Conservation (phyloP, 345 rosid species). For the Zanthoxylum bungeanum region DNA sequence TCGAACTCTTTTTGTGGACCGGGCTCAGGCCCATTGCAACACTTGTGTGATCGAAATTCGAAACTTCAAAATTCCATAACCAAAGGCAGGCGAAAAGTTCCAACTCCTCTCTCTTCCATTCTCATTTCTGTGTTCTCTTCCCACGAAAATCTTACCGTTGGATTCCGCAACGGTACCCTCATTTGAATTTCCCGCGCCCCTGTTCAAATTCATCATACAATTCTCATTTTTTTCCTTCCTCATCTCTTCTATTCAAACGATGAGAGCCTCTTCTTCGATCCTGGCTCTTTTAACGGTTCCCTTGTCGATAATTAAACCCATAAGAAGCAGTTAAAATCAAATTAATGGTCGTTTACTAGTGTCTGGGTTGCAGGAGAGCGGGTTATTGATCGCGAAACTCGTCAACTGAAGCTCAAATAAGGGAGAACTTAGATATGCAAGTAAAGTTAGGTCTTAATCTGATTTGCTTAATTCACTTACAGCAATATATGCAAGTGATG, state of each 20-base stretch:
- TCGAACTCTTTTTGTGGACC: too few relatives aligned
- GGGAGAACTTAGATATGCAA: constrained; percentile 47
- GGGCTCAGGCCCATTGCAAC: too few relatives aligned
- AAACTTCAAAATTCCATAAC: too few relatives aligned
- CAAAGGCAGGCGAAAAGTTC: too few relatives aligned
- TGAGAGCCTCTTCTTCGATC: background rate
- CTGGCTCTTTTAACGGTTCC: constrained; percentile 37
- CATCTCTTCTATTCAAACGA: background rate
- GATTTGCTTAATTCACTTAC: constrained; percentile 67
- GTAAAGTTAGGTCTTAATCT: constrained; percentile 52
- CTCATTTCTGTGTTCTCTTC: background rate
- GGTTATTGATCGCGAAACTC: constrained; percentile 53
- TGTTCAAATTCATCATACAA: background rate
- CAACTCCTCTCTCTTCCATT: background rate
- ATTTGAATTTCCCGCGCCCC: constrained; percentile 11
- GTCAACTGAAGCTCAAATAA: constrained; percentile 24
- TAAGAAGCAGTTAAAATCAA: constrained; percentile 39
- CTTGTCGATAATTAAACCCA: constrained; percentile 42
- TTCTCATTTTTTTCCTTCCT: constrained; percentile 21
- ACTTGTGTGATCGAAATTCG: too few relatives aligned
- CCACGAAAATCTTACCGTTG: background rate
- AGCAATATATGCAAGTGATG: constrained; percentile 58
- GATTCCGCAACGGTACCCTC: background rate
- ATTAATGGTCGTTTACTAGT: constrained; percentile 44
- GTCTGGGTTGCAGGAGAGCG: constrained; percentile 34